These are phyloP conservation scores for Fusarium lyarnte DNA, from an alignment of 2,329 filamentous ascomycete species.

Conservation along the genomic window DNA sequence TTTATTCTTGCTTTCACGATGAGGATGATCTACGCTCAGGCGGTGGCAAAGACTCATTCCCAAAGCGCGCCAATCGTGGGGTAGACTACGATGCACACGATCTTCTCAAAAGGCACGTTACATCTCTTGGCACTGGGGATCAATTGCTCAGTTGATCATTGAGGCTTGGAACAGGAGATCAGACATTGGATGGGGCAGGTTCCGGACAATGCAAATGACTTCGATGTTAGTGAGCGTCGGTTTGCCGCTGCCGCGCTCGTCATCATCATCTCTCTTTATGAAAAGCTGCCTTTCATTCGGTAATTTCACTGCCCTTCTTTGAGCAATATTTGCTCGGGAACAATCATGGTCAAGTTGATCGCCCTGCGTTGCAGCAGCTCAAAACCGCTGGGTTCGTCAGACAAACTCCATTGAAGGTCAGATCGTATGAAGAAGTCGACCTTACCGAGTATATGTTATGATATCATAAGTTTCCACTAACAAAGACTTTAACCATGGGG, in stretches of 20 bases:
- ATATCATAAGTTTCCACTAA: neutral
- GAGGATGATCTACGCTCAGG: neutral
- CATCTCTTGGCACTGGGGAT: neutral
- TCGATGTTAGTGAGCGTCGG: neutral
- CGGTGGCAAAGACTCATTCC: neutral
- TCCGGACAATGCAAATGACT: neutral
- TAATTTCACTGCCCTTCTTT: neutral
- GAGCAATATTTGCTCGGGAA: slow-evolving; percentile 5
- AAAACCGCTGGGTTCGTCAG: neutral
- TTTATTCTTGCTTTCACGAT: neutral
- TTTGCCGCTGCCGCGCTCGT: neutral
- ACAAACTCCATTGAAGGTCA: neutral
- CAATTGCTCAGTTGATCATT: neutral
- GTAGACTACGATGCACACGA: neutral
- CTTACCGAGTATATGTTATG: neutral
- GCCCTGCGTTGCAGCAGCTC: neutral
- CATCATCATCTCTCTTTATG: slow-evolving; percentile 16
- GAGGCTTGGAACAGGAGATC: slow-evolving; percentile 3
- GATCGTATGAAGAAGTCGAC: neutral
- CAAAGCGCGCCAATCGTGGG: slow-evolving; percentile 13
- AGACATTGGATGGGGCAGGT: neutral
- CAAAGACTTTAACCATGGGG: neutral
- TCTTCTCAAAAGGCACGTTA: slow-evolving; percentile 1
- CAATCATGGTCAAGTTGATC: neutral
- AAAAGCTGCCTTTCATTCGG: neutral